These are phyloP conservation scores for Coemansia sp. DNA, from an alignment of 192 early-diverging fungal species.

Conservation along the genomic window DNA sequence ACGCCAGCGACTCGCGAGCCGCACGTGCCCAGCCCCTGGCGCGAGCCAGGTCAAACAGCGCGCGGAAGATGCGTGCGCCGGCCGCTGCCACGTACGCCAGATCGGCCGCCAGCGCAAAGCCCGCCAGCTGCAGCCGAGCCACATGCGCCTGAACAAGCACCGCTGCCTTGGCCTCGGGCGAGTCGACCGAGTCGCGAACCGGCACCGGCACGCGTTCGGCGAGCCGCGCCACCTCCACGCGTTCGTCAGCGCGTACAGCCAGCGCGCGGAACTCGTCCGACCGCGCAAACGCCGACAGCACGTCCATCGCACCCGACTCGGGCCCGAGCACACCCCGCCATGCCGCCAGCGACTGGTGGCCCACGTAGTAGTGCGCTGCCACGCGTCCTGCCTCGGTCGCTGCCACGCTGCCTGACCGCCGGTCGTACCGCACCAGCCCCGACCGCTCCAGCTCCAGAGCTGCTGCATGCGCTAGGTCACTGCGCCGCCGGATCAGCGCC, in stretches of 20 bases:
- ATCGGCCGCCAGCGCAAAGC: slow-evolving; percentile 95
- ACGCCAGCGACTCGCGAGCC: slow-evolving; percentile 79
- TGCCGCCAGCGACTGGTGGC: slow-evolving; percentile 84
- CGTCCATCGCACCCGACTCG: slow-evolving; percentile 83
- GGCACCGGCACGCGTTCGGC: slow-evolving; percentile 93
- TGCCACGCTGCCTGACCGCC: slow-evolving; percentile 82
- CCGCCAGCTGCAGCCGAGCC: slow-evolving; percentile 88
- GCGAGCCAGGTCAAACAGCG: slow-evolving; percentile 95
- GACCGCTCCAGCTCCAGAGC: slow-evolving; percentile 84
- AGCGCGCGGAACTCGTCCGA: slow-evolving; percentile 93
- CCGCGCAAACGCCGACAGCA: slow-evolving; percentile 85
- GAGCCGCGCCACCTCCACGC: slow-evolving; percentile 83
- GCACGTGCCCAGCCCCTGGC: slow-evolving; percentile 93
- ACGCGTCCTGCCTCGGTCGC: slow-evolving; percentile 93
- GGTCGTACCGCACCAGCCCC: slow-evolving; percentile 93
- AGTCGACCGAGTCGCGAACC: slow-evolving; percentile 85
- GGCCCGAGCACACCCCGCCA: slow-evolving; percentile 94
- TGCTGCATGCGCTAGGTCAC: slow-evolving; percentile 88
- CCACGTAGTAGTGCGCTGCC: slow-evolving; percentile 95
- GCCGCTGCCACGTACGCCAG: slow-evolving; percentile 98
- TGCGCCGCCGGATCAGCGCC: slow-evolving; percentile 76
- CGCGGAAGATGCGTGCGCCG: slow-evolving; percentile 88
- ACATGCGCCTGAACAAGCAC: slow-evolving; percentile 93
- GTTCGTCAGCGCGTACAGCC: slow-evolving; percentile 92
- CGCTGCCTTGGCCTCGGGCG: slow-evolving; percentile 90